Evolutionary conservation across 129 eudicot genomes (phyloP).

Genomic region (Flaveria bidentis): DNA sequence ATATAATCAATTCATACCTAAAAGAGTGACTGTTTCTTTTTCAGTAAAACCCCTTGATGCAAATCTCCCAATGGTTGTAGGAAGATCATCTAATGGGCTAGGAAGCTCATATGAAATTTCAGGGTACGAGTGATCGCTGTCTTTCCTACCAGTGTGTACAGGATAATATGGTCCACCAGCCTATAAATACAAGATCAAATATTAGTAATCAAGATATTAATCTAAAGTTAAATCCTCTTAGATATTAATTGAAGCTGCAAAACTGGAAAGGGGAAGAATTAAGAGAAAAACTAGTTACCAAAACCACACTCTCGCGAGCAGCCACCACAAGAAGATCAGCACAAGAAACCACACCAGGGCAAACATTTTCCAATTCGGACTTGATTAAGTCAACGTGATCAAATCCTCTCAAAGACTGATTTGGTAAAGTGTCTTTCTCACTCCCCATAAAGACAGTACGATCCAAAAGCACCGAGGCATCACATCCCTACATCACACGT

Average conservation of each 20-base stretch:
- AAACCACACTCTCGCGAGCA: constrained; percentile 69
- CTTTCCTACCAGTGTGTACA: constrained; percentile 65
- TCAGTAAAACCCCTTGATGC: constrained; percentile 59
- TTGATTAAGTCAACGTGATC: constrained; percentile 59
- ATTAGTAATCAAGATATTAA: not conserved
- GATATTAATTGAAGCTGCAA: not conserved
- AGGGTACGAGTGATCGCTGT: constrained; percentile 46
- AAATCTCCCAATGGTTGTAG: constrained; percentile 37
- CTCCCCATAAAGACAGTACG: constrained; percentile 46
- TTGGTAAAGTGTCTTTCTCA: constrained; percentile 67
- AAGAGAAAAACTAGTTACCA: constrained; percentile 37
- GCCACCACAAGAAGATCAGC: constrained; percentile 76
- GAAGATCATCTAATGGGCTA: constrained; percentile 60
- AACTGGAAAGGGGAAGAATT: constrained; percentile 18
- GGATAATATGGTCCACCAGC: constrained; percentile 91
- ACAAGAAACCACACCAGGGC: constrained; percentile 81
- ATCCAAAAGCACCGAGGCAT: constrained; percentile 82
- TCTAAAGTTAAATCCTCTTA: not conserved
- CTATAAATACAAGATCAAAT: constrained; percentile 35
- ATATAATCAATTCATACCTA: constrained; percentile 28
- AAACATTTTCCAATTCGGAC: constrained; percentile 49
- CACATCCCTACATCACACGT: constrained; percentile 61
- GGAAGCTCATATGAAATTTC: constrained; percentile 58
- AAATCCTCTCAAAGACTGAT: constrained; percentile 58
- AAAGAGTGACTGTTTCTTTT: constrained; percentile 59